A percentile compares a stretch with the other conserved stretches of the same genome.
Conservation (phyloP, 2,329 filamentous ascomycete species). For the Hypoxylon sp. region DNA sequence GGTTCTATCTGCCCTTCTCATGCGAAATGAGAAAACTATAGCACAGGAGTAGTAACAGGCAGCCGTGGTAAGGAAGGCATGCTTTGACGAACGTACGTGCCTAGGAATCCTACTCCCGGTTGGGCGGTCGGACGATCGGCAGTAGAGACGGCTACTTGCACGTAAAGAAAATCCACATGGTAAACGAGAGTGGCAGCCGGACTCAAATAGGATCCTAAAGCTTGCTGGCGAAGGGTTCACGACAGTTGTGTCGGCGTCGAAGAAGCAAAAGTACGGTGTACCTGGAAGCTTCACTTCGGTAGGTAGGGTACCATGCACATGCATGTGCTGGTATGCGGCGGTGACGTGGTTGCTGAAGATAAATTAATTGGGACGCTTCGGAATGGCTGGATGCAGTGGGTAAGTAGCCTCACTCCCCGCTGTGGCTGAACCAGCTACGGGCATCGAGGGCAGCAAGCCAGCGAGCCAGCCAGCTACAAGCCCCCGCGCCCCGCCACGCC, state of each 20-base stretch:
- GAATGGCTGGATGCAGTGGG: constrained; percentile 32
- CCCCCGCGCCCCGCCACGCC: constrained; percentile 16
- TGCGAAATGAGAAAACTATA: constrained; percentile 28
- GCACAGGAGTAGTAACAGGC: constrained; percentile 31
- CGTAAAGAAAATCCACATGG: constrained; percentile 30
- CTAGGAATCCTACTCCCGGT: constrained; percentile 32
- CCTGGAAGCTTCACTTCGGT: constrained; percentile 25
- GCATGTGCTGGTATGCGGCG: constrained; percentile 43
- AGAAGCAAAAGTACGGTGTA: constrained; percentile 25
- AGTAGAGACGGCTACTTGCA: constrained; percentile 42
- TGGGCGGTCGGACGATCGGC: constrained; percentile 22
- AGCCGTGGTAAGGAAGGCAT: constrained; percentile 39
- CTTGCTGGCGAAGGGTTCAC: constrained; percentile 33
- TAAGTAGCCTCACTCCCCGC: constrained; percentile 25
- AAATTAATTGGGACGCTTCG: constrained; percentile 36
- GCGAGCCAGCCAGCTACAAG: background rate
- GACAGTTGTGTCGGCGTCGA: constrained; percentile 24
- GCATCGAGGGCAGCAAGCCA: too few species aligned
- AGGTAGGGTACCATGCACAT: constrained; percentile 41
- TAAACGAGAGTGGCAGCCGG: constrained; percentile 31
- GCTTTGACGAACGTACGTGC: constrained; percentile 33
- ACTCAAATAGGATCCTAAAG: constrained; percentile 35
- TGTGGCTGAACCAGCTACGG: constrained; percentile 21
- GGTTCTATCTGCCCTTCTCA: constrained; percentile 17
- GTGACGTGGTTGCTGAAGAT: constrained; percentile 44